Evolutionary conservation across 2,329 filamentous ascomycete species (phyloP).

Genomic region (Lecanicillium sp.): DNA sequence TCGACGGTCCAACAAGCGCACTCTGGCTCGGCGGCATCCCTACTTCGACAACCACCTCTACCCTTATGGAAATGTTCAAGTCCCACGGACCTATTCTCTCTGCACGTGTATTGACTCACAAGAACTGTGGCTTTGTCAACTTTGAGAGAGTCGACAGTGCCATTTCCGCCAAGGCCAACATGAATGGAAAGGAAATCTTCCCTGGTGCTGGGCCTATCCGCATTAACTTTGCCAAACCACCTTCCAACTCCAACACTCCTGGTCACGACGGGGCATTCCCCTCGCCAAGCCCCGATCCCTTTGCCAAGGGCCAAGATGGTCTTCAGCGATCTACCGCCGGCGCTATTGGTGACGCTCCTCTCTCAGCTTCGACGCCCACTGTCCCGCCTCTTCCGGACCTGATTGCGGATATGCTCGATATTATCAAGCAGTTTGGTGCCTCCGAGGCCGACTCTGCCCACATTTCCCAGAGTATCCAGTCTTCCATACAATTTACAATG

Average conservation of each 20-base stretch:
- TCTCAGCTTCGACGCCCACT: slow-evolving; percentile 42
- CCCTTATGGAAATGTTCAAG: slow-evolving; percentile 89
- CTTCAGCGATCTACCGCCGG: slow-evolving; percentile 21
- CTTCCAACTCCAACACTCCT: slow-evolving; percentile 81
- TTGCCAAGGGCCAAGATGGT: slow-evolving; percentile 48
- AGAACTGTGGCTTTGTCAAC: slow-evolving; percentile 98
- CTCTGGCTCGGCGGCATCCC: slow-evolving; percentile 97
- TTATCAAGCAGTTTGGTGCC: slow-evolving; percentile 83
- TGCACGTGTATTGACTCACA: slow-evolving; percentile 89
- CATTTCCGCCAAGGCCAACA: slow-evolving; percentile 73
- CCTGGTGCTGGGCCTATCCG: slow-evolving; percentile 89
- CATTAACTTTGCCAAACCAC: slow-evolving; percentile 96
- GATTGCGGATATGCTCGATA: slow-evolving; percentile 72
- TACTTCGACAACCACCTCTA: slow-evolving; percentile 92
- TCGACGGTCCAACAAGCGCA: slow-evolving; percentile 86
- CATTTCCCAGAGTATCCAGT: slow-evolving; percentile 66
- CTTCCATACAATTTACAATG: slow-evolving; percentile 63
- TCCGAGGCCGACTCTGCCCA: slow-evolving; percentile 66
- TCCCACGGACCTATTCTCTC: slow-evolving; percentile 87
- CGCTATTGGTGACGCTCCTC: slow-evolving; percentile 26
- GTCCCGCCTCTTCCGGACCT: slow-evolving; percentile 71
- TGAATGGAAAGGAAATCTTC: slow-evolving; percentile 98
- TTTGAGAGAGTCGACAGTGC: slow-evolving; percentile 89
- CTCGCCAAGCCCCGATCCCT: slow-evolving; percentile 85
- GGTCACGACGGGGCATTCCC: slow-evolving; percentile 81